A percentile compares a stretch with the other conserved stretches of the same genome.
Evolutionary conservation across 1,284 basidiomycete genomes (phyloP).

Genomic region (Austropuccinia psidii): DNA sequence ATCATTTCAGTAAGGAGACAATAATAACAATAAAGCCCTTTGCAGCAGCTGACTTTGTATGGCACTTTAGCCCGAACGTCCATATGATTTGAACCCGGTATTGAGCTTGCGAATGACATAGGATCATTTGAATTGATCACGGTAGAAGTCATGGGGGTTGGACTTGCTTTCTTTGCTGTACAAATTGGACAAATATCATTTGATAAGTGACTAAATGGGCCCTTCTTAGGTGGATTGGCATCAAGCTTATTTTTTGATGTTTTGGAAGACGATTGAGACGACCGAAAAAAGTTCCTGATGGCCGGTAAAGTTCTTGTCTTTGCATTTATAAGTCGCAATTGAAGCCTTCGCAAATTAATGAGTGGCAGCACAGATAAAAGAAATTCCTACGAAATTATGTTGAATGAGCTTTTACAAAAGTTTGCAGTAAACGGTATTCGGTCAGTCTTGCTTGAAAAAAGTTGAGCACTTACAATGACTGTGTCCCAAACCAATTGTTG

Average conservation of each 20-base stretch:
- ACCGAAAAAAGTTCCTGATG: slow-evolving; percentile 37
- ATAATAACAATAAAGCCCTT: slow-evolving; percentile 45
- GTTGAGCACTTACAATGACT: slow-evolving; percentile 65
- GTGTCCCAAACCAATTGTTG: slow-evolving; percentile 99
- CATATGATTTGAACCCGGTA: not conserved
- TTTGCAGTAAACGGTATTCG: slow-evolving; percentile 22
- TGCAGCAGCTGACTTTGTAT: slow-evolving; percentile 45
- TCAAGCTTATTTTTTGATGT: not conserved
- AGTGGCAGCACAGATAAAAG: slow-evolving; percentile 84
- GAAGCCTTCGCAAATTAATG: slow-evolving; percentile 58
- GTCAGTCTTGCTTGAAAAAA: not conserved
- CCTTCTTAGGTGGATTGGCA: slow-evolving; percentile 39
- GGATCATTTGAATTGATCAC: slow-evolving; percentile 28
- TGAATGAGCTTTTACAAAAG: not conserved
- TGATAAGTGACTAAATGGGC: slow-evolving; percentile 47
- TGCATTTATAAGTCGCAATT: slow-evolving; percentile 56
- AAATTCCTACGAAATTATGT: slow-evolving; percentile 65
- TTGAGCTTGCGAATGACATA: not conserved
- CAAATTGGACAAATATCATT: slow-evolving; percentile 50
- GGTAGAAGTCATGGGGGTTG: slow-evolving; percentile 4
- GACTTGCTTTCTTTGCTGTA: slow-evolving; percentile 9
- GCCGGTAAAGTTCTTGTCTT: too few species aligned
- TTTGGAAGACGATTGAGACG: not conserved
- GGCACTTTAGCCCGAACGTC: slow-evolving; percentile 41
- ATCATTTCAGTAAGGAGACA: slow-evolving; percentile 44